Percentiles rank a stretch among this genome's conserved stretches.
Evolutionary conservation across 192 early-diverging fungal species (phyloP).

Genomic region (Podila clonocystis): DNA sequence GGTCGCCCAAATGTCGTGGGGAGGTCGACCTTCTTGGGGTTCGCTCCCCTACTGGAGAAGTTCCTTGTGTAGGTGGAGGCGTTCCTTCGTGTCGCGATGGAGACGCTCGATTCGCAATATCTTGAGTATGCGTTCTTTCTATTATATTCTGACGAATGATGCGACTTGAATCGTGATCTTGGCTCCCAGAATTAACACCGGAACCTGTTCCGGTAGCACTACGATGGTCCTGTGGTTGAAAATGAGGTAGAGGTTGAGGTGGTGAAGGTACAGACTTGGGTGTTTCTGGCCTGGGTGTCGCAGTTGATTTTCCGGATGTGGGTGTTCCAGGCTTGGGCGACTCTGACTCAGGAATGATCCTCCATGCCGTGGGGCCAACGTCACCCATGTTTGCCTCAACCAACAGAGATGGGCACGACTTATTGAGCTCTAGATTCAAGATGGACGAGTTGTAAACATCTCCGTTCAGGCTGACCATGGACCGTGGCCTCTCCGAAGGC

Average conservation of each 20-base stretch:
- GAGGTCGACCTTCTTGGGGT: neutral
- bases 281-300: too few relatives aligned
- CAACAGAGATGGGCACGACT: constrained; percentile 20
- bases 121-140: too few relatives aligned
- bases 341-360: neutral
- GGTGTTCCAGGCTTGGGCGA: neutral
- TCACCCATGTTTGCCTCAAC: constrained; percentile 5
- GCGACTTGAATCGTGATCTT: too few relatives aligned
- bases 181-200: too few relatives aligned
- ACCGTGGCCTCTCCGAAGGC: constrained; percentile 16
- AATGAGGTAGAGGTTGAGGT: too few relatives aligned
- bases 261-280: too few relatives aligned
- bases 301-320: neutral
- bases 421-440: constrained; percentile 11
- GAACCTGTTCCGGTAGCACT: too few relatives aligned
- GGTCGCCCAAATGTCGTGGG: neutral
- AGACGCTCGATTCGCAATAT: too few relatives aligned
- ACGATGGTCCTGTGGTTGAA: too few relatives aligned
- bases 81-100: too few relatives aligned
- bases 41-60: neutral
- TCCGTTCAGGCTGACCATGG: constrained; percentile 19
- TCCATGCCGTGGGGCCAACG: constrained; percentile 8
- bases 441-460: neutral
- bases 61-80: too few relatives aligned
- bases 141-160: too few relatives aligned